Evolutionary conservation across 1,284 basidiomycete species (phyloP), one percentile per base, ranked within the genome.

Genomic region (Erythrobasidium hasegawianum): DNA sequence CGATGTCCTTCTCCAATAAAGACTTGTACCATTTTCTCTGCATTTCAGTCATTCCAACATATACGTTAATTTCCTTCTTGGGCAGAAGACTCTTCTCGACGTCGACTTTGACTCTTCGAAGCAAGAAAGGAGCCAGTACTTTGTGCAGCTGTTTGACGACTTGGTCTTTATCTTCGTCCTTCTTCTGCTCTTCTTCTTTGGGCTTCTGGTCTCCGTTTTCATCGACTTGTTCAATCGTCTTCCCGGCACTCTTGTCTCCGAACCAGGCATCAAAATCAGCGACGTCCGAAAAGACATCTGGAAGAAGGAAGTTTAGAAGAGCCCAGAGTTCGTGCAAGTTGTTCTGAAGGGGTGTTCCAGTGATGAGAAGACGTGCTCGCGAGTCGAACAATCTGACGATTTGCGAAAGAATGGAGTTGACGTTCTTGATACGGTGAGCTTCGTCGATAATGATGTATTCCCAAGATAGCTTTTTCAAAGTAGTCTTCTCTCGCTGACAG

Each of bases 401-500:
- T 79, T 97, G 92, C 16, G 88, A 88, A 11, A 99, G 84, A 74
- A 97, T 88, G 29, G 92, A 97, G 77, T 98, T 92, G 74, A 95
- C 93, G 74, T 98, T 98, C 82, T 98, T 98, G 84, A 99, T 98
- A 41, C 95, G 88, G 76, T 98, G 96, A 0, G 95, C 96, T 79
- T 99, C 96, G 80, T 99, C 95, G 75, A 99, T 98, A 72, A 92
- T 84, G 77, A 98, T 97, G 80, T 98, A 98, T 79, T 96, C 91
- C 82, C 97, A 98, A 0, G 88, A 89, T 75, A 97, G 90, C 78
- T 95, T 96, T 79, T 90, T 93, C 72, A 98, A 83, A 0, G 88
- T 84, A 26, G 85, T 83, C 79, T 94, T 93, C 76, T 98, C 96
- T 73, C 96, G 90, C 68, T 98, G 83, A 77, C 93, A 97, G 73